Evolutionary conservation across 768 basidiomycete species (phyloP).

Genomic region (Jaapia argillacea): DNA sequence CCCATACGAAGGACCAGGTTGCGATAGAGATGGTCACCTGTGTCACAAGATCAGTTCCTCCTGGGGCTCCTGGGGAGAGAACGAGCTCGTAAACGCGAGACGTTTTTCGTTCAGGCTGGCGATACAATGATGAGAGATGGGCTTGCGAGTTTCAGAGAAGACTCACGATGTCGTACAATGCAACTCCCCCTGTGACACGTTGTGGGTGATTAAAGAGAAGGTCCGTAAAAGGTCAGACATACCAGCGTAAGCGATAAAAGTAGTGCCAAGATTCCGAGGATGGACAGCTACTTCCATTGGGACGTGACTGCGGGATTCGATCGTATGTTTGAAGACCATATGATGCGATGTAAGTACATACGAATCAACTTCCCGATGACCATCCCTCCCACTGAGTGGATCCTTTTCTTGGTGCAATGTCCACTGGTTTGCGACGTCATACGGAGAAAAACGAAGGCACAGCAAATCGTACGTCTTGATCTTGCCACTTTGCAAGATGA

Average conservation of each 20-base stretch:
- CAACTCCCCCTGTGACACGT: slow-evolving; percentile 41
- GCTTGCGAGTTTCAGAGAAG: not conserved
- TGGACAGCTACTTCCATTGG: slow-evolving; percentile 56
- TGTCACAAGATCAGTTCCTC: slow-evolving; percentile 54
- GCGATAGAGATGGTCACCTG: slow-evolving; percentile 29
- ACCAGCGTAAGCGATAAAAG: slow-evolving; percentile 75
- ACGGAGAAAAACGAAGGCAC: slow-evolving; percentile 55
- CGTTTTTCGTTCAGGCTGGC: slow-evolving; percentile 39
- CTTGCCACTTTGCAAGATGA: slow-evolving; percentile 44
- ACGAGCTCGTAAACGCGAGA: slow-evolving; percentile 58
- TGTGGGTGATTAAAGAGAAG: slow-evolving; percentile 2
- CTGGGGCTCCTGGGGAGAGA: slow-evolving; percentile 74
- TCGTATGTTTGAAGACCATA: slow-evolving; percentile 7
- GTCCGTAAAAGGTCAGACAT: slow-evolving; percentile 7
- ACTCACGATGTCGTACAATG: slow-evolving; percentile 48
- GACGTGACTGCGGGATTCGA: slow-evolving; percentile 24
- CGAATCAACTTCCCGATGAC: slow-evolving; percentile 22
- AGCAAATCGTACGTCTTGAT: slow-evolving; percentile 71
- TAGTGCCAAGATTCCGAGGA: slow-evolving; percentile 60
- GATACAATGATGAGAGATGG: not conserved
- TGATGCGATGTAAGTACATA: slow-evolving; percentile 14
- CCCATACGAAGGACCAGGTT: not conserved
- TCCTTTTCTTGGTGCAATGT: slow-evolving; percentile 52
- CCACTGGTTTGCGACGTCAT: slow-evolving; percentile 72
- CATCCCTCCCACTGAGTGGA: slow-evolving; percentile 29